Conservation (phyloP, 2,329 filamentous ascomycete genomes). For the Aspergillus calidoustus region DNA sequence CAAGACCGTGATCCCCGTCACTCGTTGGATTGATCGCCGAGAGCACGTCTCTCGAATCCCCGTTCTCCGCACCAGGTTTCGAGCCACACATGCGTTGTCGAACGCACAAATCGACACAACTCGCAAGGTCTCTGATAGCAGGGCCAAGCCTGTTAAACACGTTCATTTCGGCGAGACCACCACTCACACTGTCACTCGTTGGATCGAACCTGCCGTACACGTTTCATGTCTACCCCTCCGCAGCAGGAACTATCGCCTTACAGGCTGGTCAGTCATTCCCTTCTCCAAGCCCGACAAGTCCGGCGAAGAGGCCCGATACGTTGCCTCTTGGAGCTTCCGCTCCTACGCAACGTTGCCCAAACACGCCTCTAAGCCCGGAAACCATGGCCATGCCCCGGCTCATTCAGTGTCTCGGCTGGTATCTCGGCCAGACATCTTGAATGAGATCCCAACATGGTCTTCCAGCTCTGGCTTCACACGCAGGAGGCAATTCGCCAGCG, state of each 20-base stretch:
- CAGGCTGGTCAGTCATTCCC: conserved; percentile 22
- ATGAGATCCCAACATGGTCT: conserved; percentile 9
- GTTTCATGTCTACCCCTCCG: conserved; percentile 12
- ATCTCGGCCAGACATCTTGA: background rate
- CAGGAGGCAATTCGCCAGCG: conserved; percentile 5
- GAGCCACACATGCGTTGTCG: conserved; percentile 4
- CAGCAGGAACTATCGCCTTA: conserved; percentile 16
- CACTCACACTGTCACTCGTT: conserved; percentile 30
- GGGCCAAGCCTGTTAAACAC: conserved; percentile 23
- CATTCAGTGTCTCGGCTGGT: conserved; percentile 7
- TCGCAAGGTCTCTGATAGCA: conserved; percentile 16
- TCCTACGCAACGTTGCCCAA: background rate
- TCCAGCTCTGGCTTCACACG: conserved; percentile 7
- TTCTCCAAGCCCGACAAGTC: conserved; percentile 20
- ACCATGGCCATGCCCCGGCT: conserved; percentile 3
- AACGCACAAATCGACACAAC: conserved; percentile 18
- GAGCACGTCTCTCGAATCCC: background rate
- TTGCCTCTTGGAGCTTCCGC: conserved; percentile 21
- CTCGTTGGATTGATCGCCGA: conserved; percentile 6
- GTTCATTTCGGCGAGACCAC: conserved; percentile 33
- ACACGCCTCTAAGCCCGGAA: background rate
- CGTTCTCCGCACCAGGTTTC: background rate
- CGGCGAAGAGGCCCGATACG: conserved; percentile 18
- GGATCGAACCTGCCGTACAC: conserved; percentile 33
- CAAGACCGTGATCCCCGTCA: conserved; percentile 3